Conservation (phyloP, 2,329 filamentous ascomycete genomes). For the Aspergillus sp. region DNA sequence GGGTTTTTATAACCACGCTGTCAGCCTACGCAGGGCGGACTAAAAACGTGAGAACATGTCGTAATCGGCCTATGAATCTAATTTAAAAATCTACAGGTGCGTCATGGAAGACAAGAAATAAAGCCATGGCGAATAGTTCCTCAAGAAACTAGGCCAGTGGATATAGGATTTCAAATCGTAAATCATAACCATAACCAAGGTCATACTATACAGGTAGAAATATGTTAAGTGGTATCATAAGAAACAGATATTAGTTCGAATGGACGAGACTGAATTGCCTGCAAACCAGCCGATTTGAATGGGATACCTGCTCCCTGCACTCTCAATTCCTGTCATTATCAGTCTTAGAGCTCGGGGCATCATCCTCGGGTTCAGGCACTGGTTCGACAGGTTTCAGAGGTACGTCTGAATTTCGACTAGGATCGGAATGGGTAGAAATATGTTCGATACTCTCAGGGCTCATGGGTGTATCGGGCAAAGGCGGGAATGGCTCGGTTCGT, state of each 20-base stretch:
- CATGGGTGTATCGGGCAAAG: slow-evolving; percentile 25
- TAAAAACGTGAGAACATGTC: slow-evolving; percentile 56
- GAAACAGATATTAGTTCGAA: background rate
- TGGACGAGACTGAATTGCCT: slow-evolving; percentile 1
- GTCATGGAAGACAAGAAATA: background rate
- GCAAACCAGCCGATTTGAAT: slow-evolving; percentile 7
- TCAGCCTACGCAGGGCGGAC: slow-evolving; percentile 54
- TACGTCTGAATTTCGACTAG: background rate
- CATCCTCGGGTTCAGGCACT: background rate
- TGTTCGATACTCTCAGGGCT: background rate
- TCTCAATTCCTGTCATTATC: background rate
- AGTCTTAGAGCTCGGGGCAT: background rate
- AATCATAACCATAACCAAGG: slow-evolving; percentile 14
- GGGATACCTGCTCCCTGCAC: background rate
- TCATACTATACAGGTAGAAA: slow-evolving; percentile 13
- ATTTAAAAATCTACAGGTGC: background rate
- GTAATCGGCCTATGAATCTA: background rate
- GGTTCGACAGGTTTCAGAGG: background rate
- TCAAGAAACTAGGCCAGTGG: background rate
- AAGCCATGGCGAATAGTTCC: background rate
- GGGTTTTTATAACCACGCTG: slow-evolving; percentile 29
- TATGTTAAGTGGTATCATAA: slow-evolving; percentile 1
- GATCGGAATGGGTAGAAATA: slow-evolving; percentile 2
- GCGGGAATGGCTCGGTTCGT: slow-evolving; percentile 36
- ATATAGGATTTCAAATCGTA: slow-evolving; percentile 15